A percentile compares a stretch with the other conserved stretches of the same genome.
Conservation (phyloP, 164 flowering plant genomes). For the Stephania cephalantha region DNA sequence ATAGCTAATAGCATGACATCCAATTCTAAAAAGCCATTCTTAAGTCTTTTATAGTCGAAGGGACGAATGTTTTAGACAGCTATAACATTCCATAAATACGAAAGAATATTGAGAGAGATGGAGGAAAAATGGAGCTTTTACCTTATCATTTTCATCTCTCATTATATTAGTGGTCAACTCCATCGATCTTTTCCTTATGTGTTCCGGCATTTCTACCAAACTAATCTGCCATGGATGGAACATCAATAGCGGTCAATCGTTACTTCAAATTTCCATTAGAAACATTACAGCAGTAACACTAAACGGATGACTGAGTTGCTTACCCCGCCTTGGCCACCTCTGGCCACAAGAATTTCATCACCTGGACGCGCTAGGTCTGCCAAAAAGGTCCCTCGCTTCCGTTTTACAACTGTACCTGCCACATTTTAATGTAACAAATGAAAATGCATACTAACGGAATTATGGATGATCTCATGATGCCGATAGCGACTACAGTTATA, state of each 20-base stretch:
- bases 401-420: constrained; percentile 87
- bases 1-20: not conserved
- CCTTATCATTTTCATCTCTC: constrained; percentile 96
- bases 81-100: not conserved
- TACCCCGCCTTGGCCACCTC: constrained; percentile 99
- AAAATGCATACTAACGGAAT: not conserved
- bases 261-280: not conserved
- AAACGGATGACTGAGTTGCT: constrained; percentile 14
- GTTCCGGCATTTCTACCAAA: constrained; percentile 75
- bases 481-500: not conserved
- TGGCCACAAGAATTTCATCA: constrained; percentile 81
- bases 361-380: constrained; percentile 85
- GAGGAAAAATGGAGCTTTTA: constrained; percentile 11
- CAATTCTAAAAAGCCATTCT: not conserved
- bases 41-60: not conserved
- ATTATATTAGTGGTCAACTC: constrained; percentile 59
- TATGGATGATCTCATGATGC: not conserved
- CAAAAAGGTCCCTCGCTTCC: constrained; percentile 72
- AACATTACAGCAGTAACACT: not conserved
- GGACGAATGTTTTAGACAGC: not conserved
- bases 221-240: constrained; percentile 57
- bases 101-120: not conserved
- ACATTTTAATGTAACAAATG: constrained; percentile 1
- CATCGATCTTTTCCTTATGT: constrained; percentile 54
- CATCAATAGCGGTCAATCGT: not conserved